These are phyloP conservation scores for Corylus heterophylla DNA, from an alignment of 306 rosid species.

Conservation along the genomic window DNA sequence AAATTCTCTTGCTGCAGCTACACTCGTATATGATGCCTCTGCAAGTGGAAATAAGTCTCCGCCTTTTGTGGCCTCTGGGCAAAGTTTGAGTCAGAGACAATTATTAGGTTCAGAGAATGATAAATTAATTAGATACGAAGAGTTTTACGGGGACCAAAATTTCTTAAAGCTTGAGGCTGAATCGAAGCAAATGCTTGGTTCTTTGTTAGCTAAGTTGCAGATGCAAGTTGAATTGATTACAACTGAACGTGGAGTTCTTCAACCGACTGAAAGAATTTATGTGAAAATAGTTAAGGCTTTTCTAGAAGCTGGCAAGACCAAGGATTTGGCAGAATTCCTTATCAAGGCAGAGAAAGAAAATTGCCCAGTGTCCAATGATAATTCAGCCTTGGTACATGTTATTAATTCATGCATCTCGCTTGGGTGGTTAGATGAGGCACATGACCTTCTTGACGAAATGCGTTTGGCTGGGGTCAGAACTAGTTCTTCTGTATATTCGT, in stretches of 20 bases:
- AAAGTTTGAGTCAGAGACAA: constrained; percentile 24
- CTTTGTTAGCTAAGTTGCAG: constrained; percentile 65
- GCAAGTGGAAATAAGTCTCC: constrained; percentile 34
- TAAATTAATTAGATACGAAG: constrained; percentile 34
- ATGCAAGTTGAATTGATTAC: constrained; percentile 60
- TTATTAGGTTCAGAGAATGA: constrained; percentile 30
- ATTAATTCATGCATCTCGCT: constrained; percentile 72
- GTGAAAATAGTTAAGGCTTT: constrained; percentile 78
- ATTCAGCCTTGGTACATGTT: constrained; percentile 73
- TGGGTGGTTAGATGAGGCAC: constrained; percentile 93
- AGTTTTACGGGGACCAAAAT: constrained; percentile 51
- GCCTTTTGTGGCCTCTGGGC: constrained; percentile 32
- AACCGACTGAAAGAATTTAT: constrained; percentile 71
- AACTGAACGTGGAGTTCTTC: constrained; percentile 65
- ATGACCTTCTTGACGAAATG: constrained; percentile 89
- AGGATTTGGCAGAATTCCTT: constrained; percentile 77
- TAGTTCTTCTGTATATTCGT: constrained; percentile 61
- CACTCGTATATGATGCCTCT: constrained; percentile 35
- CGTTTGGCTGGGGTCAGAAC: constrained; percentile 71
- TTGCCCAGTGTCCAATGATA: constrained; percentile 68
- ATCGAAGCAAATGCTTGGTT: constrained; percentile 51
- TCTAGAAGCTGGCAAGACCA: constrained; percentile 74
- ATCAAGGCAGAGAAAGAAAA: constrained; percentile 66
- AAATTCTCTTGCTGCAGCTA: constrained; percentile 61
- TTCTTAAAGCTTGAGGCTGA: constrained; percentile 60